Evolutionary conservation across 176 grass and related monocot species (phyloP).

Genomic region (Bothriochloa decipiens): DNA sequence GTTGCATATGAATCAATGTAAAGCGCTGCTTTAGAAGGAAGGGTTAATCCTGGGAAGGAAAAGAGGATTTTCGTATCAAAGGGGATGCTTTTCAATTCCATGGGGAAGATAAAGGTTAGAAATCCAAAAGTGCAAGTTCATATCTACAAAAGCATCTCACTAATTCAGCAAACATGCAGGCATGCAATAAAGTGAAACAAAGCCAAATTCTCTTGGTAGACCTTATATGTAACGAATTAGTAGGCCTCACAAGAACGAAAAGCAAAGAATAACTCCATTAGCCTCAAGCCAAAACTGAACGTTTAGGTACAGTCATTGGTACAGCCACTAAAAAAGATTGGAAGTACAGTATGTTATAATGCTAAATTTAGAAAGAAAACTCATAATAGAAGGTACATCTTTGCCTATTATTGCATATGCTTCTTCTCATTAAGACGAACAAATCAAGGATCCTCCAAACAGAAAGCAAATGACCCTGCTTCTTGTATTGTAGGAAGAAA

Average conservation of each 20-base stretch:
- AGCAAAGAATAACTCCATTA: neutral
- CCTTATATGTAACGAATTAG: too few relatives aligned
- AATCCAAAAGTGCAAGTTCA: too few relatives aligned
- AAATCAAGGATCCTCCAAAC: neutral
- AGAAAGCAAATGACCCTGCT: slow-evolving; percentile 37
- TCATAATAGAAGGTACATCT: slow-evolving; percentile 28
- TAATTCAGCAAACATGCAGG: too few relatives aligned
- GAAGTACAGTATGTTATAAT: neutral
- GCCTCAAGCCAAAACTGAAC: neutral
- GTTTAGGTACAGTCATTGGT: neutral
- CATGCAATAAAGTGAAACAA: too few relatives aligned
- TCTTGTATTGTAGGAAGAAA: slow-evolving; percentile 28
- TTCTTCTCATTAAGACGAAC: slow-evolving; percentile 15
- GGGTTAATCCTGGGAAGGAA: too few relatives aligned
- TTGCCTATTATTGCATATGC: slow-evolving; percentile 42
- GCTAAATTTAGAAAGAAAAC: neutral
- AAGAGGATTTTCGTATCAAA: too few relatives aligned
- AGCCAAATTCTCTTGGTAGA: too few relatives aligned
- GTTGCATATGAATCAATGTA: too few relatives aligned
- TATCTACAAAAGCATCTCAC: too few relatives aligned
- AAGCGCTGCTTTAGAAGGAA: too few relatives aligned
- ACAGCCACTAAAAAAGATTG: neutral
- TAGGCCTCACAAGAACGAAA: neutral
- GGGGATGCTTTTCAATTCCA: too few relatives aligned
- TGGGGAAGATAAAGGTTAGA: too few relatives aligned